Conservation (phyloP, 2,329 filamentous ascomycete species). For the Blumeria graminis region DNA sequence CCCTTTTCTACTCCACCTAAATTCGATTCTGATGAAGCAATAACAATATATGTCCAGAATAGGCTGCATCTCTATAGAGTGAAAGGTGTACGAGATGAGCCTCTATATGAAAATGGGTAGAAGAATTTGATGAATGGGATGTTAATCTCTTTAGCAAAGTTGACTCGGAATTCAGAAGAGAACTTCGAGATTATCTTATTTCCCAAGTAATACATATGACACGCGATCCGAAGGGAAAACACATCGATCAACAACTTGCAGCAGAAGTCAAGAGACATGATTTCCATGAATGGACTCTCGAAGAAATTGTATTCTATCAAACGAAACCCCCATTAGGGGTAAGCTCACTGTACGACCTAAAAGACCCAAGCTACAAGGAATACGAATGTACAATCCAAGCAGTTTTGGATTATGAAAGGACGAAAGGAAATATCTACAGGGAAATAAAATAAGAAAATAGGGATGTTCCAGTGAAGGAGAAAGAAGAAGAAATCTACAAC, state of each 20-base stretch:
- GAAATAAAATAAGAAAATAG: too few relatives aligned
- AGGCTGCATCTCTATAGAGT: too few relatives aligned
- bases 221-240: not conserved
- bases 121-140: not conserved
- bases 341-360: too few relatives aligned
- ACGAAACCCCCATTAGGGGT: not conserved
- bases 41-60: too few relatives aligned
- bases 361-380: not conserved
- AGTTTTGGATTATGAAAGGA: too few relatives aligned
- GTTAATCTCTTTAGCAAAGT: not conserved
- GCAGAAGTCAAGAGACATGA: not conserved
- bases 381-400: too few relatives aligned
- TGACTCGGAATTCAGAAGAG: not conserved
- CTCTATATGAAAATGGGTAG: not conserved
- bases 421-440: too few relatives aligned
- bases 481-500: too few relatives aligned
- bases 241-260: not conserved
- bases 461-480: too few relatives aligned
- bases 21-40: too few relatives aligned
- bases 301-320: not conserved
- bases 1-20: too few relatives aligned
- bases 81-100: not conserved
- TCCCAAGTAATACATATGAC: not conserved
- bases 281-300: not conserved
- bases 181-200: not conserved